phyloP scores from a whole-genome alignment of 257 asterid species.

The Solanum etuberosum region DNA sequence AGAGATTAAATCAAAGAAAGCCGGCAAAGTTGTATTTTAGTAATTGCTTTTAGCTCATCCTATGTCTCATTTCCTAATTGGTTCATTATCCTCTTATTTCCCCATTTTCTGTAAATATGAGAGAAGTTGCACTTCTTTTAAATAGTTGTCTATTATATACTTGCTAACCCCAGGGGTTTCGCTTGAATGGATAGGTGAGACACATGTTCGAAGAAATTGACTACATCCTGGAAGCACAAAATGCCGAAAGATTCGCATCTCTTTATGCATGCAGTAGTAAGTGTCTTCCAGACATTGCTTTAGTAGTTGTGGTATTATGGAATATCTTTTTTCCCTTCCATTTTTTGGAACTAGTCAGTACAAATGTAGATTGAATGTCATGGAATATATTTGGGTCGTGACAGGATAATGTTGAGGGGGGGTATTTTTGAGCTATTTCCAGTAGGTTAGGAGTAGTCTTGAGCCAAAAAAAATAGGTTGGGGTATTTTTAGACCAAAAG shows the following conservation, averaged over 20 bases:
- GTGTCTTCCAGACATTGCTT: constrained; percentile 14
- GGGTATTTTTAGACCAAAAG: background rate
- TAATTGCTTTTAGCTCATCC: background rate
- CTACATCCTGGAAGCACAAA: constrained; percentile 88
- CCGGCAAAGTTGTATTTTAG: background rate
- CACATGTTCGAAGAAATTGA: constrained; percentile 98
- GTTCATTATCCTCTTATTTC: background rate
- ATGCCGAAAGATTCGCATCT: constrained; percentile 90
- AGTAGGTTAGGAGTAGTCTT: background rate
- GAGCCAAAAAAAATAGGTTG: background rate
- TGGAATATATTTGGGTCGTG: background rate
- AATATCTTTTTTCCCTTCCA: background rate
- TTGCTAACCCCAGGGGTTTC: constrained; percentile 10
- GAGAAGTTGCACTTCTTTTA: background rate
- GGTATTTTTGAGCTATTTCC: background rate
- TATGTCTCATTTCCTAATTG: background rate
- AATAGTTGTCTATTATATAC: constrained; percentile 5
- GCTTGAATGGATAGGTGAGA: constrained; percentile 63
- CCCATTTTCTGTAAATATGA: background rate
- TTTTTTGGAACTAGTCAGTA: background rate
- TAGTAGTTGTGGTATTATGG: background rate
- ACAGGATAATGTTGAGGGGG: background rate
- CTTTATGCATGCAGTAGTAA: constrained; percentile 62
- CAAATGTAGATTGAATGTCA: background rate
- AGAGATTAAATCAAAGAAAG: background rate